phyloP scores from a whole-genome alignment of 2,329 filamentous ascomycete genomes.

The Gremmenia infestans region DNA sequence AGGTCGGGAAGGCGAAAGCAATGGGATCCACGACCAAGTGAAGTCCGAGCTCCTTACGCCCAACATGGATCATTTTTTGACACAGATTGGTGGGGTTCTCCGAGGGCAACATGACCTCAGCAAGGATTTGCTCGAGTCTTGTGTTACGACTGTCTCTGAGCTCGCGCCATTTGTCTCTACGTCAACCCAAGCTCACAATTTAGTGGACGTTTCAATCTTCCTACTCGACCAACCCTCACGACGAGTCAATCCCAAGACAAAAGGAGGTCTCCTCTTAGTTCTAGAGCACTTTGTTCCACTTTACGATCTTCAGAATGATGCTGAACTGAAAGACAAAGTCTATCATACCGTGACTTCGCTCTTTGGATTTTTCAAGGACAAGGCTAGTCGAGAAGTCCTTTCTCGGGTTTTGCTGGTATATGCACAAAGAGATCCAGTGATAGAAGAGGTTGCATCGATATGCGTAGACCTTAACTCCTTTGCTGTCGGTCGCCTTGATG shows the following conservation, averaged over 20 bases:
- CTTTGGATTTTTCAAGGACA: constrained; percentile 87
- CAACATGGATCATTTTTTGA: constrained; percentile 55
- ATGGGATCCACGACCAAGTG: constrained; percentile 41
- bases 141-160: constrained; percentile 73
- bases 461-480: constrained; percentile 81
- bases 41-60: constrained; percentile 51
- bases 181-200: constrained; percentile 64
- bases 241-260: constrained; percentile 75
- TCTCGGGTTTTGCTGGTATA: constrained; percentile 70
- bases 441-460: constrained; percentile 60
- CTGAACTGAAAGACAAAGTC: constrained; percentile 56
- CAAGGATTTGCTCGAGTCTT: constrained; percentile 72
- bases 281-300: constrained; percentile 74
- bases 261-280: constrained; percentile 74
- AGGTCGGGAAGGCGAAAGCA: constrained; percentile 51
- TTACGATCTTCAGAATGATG: constrained; percentile 51
- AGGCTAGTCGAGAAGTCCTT: constrained; percentile 67
- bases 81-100: constrained; percentile 64
- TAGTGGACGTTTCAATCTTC: constrained; percentile 76
- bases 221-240: constrained; percentile 81
- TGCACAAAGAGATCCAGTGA: constrained; percentile 55
- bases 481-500: constrained; percentile 65
- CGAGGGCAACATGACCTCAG: constrained; percentile 51
- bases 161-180: constrained; percentile 66
- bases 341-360: constrained; percentile 73